Evolutionary conservation across 179 eudicot genomes (phyloP).

Genomic region (Nepenthes alata): DNA sequence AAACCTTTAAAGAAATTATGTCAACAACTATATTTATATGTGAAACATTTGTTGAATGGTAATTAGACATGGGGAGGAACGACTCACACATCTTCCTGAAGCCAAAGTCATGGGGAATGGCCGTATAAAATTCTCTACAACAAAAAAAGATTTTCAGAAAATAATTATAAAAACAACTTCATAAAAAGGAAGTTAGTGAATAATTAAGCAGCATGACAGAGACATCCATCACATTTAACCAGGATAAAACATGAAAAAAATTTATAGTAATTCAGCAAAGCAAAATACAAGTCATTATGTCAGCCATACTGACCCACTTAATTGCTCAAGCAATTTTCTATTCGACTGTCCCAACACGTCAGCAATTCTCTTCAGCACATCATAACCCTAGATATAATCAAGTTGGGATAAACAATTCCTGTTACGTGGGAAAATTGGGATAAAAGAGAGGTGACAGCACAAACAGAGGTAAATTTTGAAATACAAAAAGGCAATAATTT

Average conservation of each 20-base stretch:
- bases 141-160: background rate
- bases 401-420: background rate
- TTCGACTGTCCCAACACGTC: constrained; percentile 63
- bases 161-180: background rate
- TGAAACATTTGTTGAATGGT: background rate
- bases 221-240: too few species aligned
- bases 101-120: constrained; percentile 96
- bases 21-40: too few species aligned
- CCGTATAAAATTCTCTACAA: constrained; percentile 90
- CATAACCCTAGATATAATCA: constrained; percentile 61
- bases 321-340: constrained; percentile 57
- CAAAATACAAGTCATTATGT: background rate
- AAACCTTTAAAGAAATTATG: too few species aligned
- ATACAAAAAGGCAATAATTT: background rate
- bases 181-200: background rate
- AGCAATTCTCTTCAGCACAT: constrained; percentile 74
- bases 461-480: too few species aligned
- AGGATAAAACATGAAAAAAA: constrained; percentile 1
- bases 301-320: constrained; percentile 59
- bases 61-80: constrained; percentile 4
- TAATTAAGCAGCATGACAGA: too few species aligned
- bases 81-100: constrained; percentile 88
- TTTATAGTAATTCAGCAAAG: background rate
- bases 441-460: too few species aligned
- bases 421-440: background rate